Evolutionary conservation across 805 yeast species (phyloP), one percentile per base, ranked within the genome.

Genomic region (Nakazawaea laoshanensis): DNA sequence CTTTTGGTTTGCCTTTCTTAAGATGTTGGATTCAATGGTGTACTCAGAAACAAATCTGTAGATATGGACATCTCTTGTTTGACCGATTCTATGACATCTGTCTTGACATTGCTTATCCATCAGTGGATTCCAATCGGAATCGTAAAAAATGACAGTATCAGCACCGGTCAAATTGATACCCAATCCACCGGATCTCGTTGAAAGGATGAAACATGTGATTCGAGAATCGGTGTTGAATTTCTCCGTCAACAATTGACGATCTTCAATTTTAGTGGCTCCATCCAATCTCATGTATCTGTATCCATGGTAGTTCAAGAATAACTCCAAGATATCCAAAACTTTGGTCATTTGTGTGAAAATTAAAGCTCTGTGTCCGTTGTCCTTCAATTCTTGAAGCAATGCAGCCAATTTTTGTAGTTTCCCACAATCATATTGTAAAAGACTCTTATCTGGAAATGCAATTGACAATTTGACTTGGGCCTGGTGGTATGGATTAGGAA

Each of bases 31-130:
- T 56, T 92, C 99, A 40, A 92, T 92, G 3, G 98, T 92, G 59
- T 74, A 86, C 59, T 92, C 98, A 18, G 95, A 83, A 17, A 92
- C 97, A 56, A 92, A 82, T 40, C 99, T 66, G 61, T 94, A 92
- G 37, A 92, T 92, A 55, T 92, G 98, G 22, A 92, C 99, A 52
- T 92, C 98, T 49, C 98, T 70, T 12, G 94, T 86, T 55, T 92
- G 99, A 5, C 99, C 99, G 53, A 92, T 92, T 65, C 99, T 80
- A 55, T 92, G 99, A 59, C 97, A 92, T 55, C 99, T 77, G 59
- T 92, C 99, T 57, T 92, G 98, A 60, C 98, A 92, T 58, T 92
- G 99, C 51, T 87, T 86, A 55, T 92, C 99, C 96, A 92, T 92
- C 1, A 97, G 95, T 2, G 99, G 99, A 52, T 92, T 92, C 98